Conservation (phyloP, 352 stramenopile genomes). For the Phytophthora europaea region DNA sequence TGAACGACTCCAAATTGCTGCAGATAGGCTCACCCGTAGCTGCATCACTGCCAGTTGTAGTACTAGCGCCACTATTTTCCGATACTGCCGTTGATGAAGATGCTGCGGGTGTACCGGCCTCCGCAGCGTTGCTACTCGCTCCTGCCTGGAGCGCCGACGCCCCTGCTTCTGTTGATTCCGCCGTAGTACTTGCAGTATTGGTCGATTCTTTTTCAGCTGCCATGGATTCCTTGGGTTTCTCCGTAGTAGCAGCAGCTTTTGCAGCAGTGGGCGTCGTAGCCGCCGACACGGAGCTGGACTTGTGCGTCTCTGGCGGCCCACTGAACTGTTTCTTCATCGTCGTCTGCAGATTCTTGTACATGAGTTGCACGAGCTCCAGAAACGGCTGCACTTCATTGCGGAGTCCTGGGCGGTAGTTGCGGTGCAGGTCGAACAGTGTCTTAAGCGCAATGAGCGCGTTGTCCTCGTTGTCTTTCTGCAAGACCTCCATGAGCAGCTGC, state of each 20-base stretch:
- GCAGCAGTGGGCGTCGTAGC: constrained; percentile 32
- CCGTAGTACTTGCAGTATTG: constrained; percentile 4
- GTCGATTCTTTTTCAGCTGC: constrained; percentile 8
- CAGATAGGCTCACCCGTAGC: constrained; percentile 65
- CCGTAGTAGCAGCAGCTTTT: constrained; percentile 21
- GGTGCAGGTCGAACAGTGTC: constrained; percentile 98
- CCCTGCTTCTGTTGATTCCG: constrained; percentile 10
- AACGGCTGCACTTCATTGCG: constrained; percentile 93
- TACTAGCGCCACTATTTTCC: constrained; percentile 23
- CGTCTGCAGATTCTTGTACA: constrained; percentile 90
- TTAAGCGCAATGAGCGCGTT: constrained; percentile 96
- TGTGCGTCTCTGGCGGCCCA: constrained; percentile 49
- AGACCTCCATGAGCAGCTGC: constrained; percentile 93
- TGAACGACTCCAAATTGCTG: constrained; percentile 93
- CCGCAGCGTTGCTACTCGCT: constrained; percentile 4
- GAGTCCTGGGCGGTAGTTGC: constrained; percentile 94
- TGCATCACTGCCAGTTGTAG: constrained; percentile 18
- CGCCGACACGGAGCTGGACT: constrained; percentile 28
- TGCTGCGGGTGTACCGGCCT: constrained; percentile 11
- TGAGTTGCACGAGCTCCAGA: constrained; percentile 89
- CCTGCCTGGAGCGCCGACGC: constrained; percentile 9
- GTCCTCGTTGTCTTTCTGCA: constrained; percentile 97
- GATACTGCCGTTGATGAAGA: constrained; percentile 8
- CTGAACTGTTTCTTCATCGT: constrained; percentile 91
- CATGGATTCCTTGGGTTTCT: constrained; percentile 19